Evolutionary conservation across 805 yeast species (phyloP), one percentile per base, ranked within the genome.

Genomic region (Ogataea nonfermentans): DNA sequence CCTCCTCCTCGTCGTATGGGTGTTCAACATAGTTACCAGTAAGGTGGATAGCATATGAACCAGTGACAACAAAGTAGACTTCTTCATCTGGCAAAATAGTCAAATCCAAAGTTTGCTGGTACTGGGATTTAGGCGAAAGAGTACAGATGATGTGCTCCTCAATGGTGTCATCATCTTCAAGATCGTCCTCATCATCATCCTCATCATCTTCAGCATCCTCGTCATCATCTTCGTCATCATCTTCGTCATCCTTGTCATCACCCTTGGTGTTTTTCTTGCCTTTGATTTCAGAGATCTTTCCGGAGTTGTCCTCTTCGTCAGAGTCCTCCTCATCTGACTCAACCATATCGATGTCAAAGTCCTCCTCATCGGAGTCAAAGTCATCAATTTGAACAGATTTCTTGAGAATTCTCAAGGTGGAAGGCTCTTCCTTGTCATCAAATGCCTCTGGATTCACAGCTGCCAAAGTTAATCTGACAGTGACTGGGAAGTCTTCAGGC

Each of bases 11-110:
- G 59, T 90, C 96, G 57, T 80, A 87, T 65, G 98, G 97, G 67
- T 90, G 96, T 66, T 86, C 95, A 60, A 93, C 83, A 69, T 83
- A 89, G 81, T 93, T 91, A 73, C 99, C 99, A 53, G 86, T 74
- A 56, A 93, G 71, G 65, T 91, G 95, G 51, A 93, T 74, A 51
- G 95, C 84, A 73, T 89, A 91, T 19, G 97, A 88, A 61, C 99
- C 99, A 47, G 96, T 84, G 42, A 86, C 97, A 59, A 88, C 95
- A 60, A 93, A 93, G 72, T 74, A 81, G 47, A 93, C 88, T 61
- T 90, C 95, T 71, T 93, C 99, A 58, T 81, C 91, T 58, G 98
- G 95, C 40, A 83, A 76, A 59, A 93, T 84, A 58, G 95, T 86
- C 51, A 93, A 69, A 61, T 93, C 97, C 41, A 93, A 64, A 41